phyloP scores from a whole-genome alignment of 139 green algal genomes.

The Deuterostichococcus epilithicus region DNA sequence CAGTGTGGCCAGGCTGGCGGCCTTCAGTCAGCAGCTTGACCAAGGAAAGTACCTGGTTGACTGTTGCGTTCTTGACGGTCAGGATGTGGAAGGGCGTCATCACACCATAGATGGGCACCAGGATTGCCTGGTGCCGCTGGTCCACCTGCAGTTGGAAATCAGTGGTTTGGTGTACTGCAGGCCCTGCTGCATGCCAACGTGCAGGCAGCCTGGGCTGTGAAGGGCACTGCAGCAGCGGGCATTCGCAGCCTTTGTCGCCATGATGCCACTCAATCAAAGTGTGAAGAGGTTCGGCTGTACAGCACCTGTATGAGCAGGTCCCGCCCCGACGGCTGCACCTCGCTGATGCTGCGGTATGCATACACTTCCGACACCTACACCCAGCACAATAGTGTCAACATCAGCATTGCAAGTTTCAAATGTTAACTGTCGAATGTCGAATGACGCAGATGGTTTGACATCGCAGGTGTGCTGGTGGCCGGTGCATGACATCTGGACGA shows the following conservation, averaged over 20 bases:
- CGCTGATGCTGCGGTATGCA: slow-evolving; percentile 67
- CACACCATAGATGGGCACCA: slow-evolving; percentile 95
- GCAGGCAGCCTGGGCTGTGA: too few relatives aligned
- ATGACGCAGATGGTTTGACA: too few relatives aligned
- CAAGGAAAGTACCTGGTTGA: slow-evolving; percentile 37
- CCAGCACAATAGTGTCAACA: too few relatives aligned
- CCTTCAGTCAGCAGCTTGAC: not conserved
- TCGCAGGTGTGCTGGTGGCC: too few relatives aligned
- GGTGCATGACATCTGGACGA: too few relatives aligned
- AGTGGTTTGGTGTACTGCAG: not conserved
- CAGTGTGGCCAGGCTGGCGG: not conserved
- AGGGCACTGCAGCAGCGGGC: not conserved
- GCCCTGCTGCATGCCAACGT: too few relatives aligned
- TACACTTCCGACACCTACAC: slow-evolving; percentile 59
- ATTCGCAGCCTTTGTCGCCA: too few relatives aligned
- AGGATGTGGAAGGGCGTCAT: slow-evolving; percentile 98
- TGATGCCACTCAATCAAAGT: not conserved
- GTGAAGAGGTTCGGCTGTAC: slow-evolving; percentile 2
- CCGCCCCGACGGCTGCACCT: slow-evolving; percentile 54
- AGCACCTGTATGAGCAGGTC: slow-evolving; percentile 70
- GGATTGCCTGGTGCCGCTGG: slow-evolving; percentile 71
- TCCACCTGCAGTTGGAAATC: slow-evolving; percentile 57
- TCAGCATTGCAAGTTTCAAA: too few relatives aligned
- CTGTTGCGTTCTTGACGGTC: slow-evolving; percentile 81
- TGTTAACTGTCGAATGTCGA: too few relatives aligned